Percentiles rank a stretch among this genome's conserved stretches.
Conservation (phyloP, 1,139 yeast species). For the Hemisphaericaspora xylanilytica region DNA sequence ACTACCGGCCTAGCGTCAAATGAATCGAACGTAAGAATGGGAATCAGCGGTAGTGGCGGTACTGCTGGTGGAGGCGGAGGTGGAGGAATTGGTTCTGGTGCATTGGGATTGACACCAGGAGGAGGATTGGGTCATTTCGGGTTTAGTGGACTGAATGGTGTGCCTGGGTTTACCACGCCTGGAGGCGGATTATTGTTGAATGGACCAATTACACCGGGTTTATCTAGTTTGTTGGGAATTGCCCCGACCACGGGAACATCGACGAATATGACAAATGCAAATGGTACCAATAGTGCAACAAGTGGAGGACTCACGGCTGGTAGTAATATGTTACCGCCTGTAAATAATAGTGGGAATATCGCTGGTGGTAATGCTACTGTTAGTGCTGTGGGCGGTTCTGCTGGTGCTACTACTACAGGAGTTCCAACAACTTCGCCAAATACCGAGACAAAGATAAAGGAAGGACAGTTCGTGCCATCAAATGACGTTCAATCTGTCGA, state of each 20-base stretch:
- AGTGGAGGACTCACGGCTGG: not conserved
- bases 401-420: no score
- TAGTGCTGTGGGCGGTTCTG: no score
- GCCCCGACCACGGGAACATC: slow-evolving; percentile 8
- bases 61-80: no score
- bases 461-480: no score
- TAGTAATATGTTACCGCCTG: slow-evolving; percentile 11
- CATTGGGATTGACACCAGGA: slow-evolving; percentile 53
- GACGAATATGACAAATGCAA: no score
- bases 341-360: slow-evolving; percentile 15
- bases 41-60: slow-evolving; percentile 38
- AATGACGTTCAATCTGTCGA: no score
- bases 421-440: slow-evolving; percentile 12
- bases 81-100: slow-evolving; percentile 54
- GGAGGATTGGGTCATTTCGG: slow-evolving; percentile 28
- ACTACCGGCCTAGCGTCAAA: slow-evolving; percentile 61
- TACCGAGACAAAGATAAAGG: slow-evolving; percentile 10
- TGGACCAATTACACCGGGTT: slow-evolving; percentile 49
- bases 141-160: slow-evolving; percentile 27
- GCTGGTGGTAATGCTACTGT: slow-evolving; percentile 30
- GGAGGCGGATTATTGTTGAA: slow-evolving; percentile 31
- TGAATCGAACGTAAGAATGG: slow-evolving; percentile 64
- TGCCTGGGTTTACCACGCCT: slow-evolving; percentile 47
- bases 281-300: not conserved
- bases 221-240: slow-evolving; percentile 40